Evolutionary conservation across 1,139 yeast genomes (phyloP).

Genomic region (Diutina pseudorugosa): DNA sequence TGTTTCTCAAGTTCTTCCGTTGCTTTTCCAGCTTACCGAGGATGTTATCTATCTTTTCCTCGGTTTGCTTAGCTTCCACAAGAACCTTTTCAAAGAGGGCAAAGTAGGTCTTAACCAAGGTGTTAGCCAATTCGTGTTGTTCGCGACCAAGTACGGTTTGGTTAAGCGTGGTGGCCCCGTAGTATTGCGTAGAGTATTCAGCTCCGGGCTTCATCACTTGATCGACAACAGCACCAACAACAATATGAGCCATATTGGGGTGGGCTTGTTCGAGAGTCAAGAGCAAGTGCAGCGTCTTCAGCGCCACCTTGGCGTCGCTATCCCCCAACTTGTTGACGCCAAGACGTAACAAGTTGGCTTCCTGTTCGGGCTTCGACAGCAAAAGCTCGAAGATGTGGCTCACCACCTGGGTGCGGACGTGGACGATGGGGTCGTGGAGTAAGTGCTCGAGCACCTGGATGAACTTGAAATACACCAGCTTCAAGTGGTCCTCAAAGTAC

Average conservation of each 20-base stretch:
- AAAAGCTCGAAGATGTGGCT: slow-evolving; percentile 70
- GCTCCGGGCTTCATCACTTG: slow-evolving; percentile 61
- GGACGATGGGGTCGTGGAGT: slow-evolving; percentile 85
- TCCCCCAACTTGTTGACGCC: slow-evolving; percentile 95
- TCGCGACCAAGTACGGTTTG: slow-evolving; percentile 79
- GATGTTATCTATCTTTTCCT: slow-evolving; percentile 28
- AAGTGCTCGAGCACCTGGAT: slow-evolving; percentile 61
- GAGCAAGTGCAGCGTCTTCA: slow-evolving; percentile 75
- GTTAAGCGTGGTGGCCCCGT: slow-evolving; percentile 76
- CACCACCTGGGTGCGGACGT: slow-evolving; percentile 71
- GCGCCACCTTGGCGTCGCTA: slow-evolving; percentile 77
- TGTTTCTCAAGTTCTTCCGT: slow-evolving; percentile 40
- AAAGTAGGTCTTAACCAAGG: slow-evolving; percentile 73
- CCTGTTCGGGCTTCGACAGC: slow-evolving; percentile 90
- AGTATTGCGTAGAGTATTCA: slow-evolving; percentile 83
- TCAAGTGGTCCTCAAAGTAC: slow-evolving; percentile 85
- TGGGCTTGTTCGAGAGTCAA: slow-evolving; percentile 80
- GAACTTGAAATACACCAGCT: slow-evolving; percentile 59
- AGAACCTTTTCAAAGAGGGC: slow-evolving; percentile 76
- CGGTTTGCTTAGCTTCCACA: slow-evolving; percentile 45
- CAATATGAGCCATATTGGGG: slow-evolving; percentile 86
- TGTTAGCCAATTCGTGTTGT: slow-evolving; percentile 71
- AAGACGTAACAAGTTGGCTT: slow-evolving; percentile 73
- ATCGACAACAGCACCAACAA: slow-evolving; percentile 73
- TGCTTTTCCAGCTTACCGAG: slow-evolving; percentile 35